Evolutionary conservation across 116 monocot species (phyloP), one percentile per base, ranked within the genome.

Genomic region (Iris pallida): DNA sequence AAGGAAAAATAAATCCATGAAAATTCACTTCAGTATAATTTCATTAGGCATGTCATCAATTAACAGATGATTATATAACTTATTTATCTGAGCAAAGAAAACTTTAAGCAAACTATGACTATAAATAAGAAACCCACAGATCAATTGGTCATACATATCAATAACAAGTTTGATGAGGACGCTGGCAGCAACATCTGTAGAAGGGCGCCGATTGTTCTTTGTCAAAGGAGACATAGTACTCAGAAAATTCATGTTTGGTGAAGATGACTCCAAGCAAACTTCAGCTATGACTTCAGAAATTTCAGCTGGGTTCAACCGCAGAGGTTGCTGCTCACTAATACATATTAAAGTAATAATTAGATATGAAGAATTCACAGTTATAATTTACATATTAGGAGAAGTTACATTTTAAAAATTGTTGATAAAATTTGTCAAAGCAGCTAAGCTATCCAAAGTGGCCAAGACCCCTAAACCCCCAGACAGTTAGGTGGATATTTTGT

Each of bases 101-200:
- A 47, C 45, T 64, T 42, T 42, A 62, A 43, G 61, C 47, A 62
- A 57, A 42, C 3, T 63, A 42, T 18, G 42, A 44, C 8, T 41
- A 68, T 20, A 59, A 64, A 55, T 42, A 57, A 8, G 8, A 10
- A 70, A 13, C 8, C 7, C 56, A 20, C 53, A 55, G n/a, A 66
- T 66, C 8, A 44, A 71, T 16, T 44, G 30, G 57, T 14, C 84
- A 81, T 97, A 98, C 97, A 90, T 98, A 75, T 98, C 97, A 75
- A 98, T 90, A 12, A 98, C 76, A 60, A 98, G 97, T 62, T 98
- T 98, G 61, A 98, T 80, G 63, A 98, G 90, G 68, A 98, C 97
- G 66, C 93, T 90, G 68, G 83, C 81, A n/a, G 97, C 93, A 80
- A 98, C 87, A 76, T 98, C 93, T 51, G 81, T 68, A 44, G 81